Conservation (phyloP, 1,284 basidiomycete genomes). For the Tilletia indica region DNA sequence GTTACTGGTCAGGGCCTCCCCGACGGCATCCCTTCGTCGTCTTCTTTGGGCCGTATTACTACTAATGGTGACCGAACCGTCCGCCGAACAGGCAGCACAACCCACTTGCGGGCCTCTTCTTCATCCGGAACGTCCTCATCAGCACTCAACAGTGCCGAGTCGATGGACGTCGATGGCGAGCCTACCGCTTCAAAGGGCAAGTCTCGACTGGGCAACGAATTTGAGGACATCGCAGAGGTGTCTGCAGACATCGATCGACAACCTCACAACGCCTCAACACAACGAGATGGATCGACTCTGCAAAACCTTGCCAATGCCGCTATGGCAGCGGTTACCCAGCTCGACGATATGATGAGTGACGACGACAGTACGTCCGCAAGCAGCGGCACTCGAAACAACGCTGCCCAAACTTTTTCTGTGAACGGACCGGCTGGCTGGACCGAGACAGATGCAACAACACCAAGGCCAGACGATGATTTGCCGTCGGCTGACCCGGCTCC, state of each 20-base stretch:
- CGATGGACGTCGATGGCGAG: neutral
- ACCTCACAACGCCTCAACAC: neutral
- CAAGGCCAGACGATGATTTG: conserved; percentile 10
- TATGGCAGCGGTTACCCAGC: neutral
- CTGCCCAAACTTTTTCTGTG: neutral
- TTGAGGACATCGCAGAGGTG: conserved; percentile 9
- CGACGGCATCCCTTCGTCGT: neutral
- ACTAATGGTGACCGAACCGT: neutral
- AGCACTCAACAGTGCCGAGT: neutral
- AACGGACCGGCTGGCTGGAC: neutral
- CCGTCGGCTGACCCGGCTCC: neutral
- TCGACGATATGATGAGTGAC: conserved; percentile 5
- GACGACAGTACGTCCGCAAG: conserved; percentile 4
- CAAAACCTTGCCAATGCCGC: neutral
- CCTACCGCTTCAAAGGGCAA: neutral
- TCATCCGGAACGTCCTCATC: neutral
- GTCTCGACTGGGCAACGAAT: neutral
- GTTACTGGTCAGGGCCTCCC: neutral
- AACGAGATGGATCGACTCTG: neutral
- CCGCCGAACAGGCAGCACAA: neutral
- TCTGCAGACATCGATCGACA: neutral
- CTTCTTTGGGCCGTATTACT: neutral
- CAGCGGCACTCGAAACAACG: neutral
- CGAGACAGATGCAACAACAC: conserved; percentile 13
- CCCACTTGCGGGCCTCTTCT: neutral